These are phyloP conservation scores for Colletotrichum cereale DNA, from an alignment of 2,329 filamentous ascomycete species.

Conservation along the genomic window DNA sequence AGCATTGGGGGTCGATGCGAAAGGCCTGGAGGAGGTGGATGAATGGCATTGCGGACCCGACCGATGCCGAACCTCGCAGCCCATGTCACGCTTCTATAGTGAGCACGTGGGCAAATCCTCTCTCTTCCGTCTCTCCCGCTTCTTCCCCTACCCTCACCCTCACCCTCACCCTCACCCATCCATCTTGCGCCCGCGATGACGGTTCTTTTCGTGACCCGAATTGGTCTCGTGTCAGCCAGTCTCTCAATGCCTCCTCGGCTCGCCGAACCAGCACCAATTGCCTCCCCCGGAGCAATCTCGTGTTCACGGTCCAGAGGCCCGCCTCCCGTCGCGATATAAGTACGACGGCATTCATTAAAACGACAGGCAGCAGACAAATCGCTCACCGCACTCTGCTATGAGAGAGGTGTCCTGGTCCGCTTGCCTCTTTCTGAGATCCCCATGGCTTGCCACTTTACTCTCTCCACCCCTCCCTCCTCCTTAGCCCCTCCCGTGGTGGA, in stretches of 20 bases:
- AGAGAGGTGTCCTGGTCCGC: background rate
- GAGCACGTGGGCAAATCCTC: slow-evolving; percentile 33
- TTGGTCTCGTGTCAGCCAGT: background rate
- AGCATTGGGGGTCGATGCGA: background rate
- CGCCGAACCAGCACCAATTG: background rate
- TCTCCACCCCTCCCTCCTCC: background rate
- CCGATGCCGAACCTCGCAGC: slow-evolving; percentile 10
- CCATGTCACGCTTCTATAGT: slow-evolving; percentile 15
- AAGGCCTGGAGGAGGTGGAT: background rate
- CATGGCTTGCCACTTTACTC: background rate
- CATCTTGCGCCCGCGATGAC: background rate
- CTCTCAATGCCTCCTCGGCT: background rate
- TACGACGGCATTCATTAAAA: background rate
- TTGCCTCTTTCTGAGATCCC: slow-evolving; percentile 25
- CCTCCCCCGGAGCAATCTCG: background rate
- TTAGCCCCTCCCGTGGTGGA: background rate
- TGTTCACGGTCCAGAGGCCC: background rate
- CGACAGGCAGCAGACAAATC: background rate
- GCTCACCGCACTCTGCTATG: background rate
- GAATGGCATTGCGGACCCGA: slow-evolving; percentile 16
- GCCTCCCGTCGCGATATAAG: background rate
- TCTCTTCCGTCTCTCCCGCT: background rate
- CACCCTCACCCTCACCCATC: too few relatives aligned
- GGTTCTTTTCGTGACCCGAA: background rate
- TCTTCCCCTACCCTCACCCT: background rate